Base-by-base conservation (phyloP, 768 basidiomycete genomes). In the Hygrophoropsis aurantiaca region DNA sequence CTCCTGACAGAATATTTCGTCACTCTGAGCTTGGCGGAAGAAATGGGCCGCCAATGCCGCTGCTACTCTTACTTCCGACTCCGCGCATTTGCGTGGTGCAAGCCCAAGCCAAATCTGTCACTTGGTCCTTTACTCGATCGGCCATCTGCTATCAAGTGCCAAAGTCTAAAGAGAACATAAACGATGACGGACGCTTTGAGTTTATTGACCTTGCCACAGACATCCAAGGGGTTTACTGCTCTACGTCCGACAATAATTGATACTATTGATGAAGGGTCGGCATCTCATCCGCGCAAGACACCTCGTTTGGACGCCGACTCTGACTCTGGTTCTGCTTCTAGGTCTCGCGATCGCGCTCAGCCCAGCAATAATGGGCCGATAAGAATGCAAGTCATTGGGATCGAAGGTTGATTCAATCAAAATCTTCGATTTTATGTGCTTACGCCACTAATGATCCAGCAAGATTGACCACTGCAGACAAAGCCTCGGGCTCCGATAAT, bases 301-400 rank as follows among this genome's bases (percentile, higher is more conserved):
- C 75, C 83, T 51, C 82, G 85, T 52, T 70, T 85, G 66, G 77
- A 77, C 52, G 69, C 70, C 57, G 82, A 85, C 73, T 80, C 78
- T 66, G 85, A 87, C 69, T 76, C 82, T 56, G 78, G 77, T 54
- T 80, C 82, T 63, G 79, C 82, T 56, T 81, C 74, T 65, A 80
- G 87, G 60, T 74, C 72, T 56, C 70, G 54, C 59, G 64, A 58
- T 53, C 53, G 37, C 49, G 40, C 30, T 37, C 59, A 59, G 43
- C 56, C 59, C 32, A 61, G 59, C 43, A 57, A 55, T 21, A 58
- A 51, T 13, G 75, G 71, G 1, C 71, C 80, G n/a, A 54, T 77
- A 30, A 72, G 61, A 44, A 73, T 87, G 30, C 65, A 66, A 23
- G 61, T 88, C 26, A 60, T 72, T 21, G 77, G 79, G 11, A 62